A percentile compares a stretch with the other conserved stretches of the same genome.
phyloP scores from a whole-genome alignment of 495 filamentous ascomycete genomes.

The Trichoderma virens region DNA sequence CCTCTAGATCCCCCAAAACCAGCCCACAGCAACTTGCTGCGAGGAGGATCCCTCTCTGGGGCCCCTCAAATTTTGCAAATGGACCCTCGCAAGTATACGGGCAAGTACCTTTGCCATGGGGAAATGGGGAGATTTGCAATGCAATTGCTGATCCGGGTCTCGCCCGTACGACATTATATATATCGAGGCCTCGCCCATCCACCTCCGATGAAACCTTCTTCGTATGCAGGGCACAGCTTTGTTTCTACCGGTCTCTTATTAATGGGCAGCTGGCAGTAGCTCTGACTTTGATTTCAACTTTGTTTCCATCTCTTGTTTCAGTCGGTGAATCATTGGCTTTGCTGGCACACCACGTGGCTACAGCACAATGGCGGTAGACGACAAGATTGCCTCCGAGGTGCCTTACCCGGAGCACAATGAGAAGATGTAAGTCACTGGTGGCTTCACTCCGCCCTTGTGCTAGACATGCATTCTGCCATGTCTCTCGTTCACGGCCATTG shows the following conservation, averaged over 20 bases:
- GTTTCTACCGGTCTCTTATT: neutral
- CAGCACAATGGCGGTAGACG: neutral
- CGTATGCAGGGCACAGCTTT: slow-evolving; percentile 1
- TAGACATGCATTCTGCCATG: neutral
- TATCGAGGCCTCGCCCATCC: neutral
- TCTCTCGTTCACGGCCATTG: neutral
- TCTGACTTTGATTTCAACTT: neutral
- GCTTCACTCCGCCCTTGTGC: neutral
- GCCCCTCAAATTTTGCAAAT: neutral
- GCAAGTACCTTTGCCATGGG: neutral
- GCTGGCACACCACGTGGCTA: neutral
- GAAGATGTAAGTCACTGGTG: slow-evolving; percentile 5
- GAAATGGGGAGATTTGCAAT: neutral
- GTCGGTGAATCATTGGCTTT: neutral
- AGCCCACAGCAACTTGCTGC: neutral
- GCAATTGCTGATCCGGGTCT: neutral
- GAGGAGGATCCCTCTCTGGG: neutral
- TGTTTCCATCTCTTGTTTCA: neutral
- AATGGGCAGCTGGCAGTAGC: neutral
- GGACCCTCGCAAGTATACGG: neutral
- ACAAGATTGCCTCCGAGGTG: slow-evolving; percentile 1
- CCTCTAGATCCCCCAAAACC: neutral
- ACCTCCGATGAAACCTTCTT: neutral
- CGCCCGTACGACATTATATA: neutral
- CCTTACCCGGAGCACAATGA: neutral